Conservation (phyloP, 805 yeast species). For the Kazachstania psychrophila region DNA sequence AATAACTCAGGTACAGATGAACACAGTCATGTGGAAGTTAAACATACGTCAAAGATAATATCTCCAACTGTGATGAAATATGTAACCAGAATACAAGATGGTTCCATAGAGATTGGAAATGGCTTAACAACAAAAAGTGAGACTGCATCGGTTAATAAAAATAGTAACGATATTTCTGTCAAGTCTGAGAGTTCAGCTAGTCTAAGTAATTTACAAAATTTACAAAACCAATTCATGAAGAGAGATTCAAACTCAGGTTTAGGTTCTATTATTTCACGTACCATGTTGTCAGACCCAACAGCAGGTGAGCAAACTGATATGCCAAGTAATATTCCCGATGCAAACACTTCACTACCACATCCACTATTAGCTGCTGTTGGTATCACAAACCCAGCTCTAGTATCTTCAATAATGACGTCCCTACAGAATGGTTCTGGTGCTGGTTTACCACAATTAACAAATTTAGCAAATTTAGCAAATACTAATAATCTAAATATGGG, state of each 20-base stretch:
- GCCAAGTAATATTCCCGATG: neutral
- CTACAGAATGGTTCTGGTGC: too few species aligned
- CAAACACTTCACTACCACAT: neutral
- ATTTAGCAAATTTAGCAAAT: conserved; percentile 1
- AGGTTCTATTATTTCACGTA: neutral
- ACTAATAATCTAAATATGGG: neutral
- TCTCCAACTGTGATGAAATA: conserved; percentile 12
- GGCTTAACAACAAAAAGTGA: too few species aligned
- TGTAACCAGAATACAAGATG: conserved; percentile 13
- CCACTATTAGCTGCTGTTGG: neutral
- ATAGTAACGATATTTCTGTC: too few species aligned
- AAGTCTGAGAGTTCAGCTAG: neutral
- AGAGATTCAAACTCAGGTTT: conserved; percentile 2
- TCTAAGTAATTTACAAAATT: too few species aligned
- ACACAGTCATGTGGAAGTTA: too few species aligned
- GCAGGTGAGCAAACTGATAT: neutral
- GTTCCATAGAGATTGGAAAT: conserved; percentile 4
- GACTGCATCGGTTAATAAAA: too few species aligned
- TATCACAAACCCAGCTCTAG: neutral
- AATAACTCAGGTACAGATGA: neutral
- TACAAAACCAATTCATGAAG: conserved; percentile 15
- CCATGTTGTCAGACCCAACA: neutral
- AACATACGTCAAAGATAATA: too few species aligned
- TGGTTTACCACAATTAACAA: conserved; percentile 3
- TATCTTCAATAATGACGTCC: too few species aligned